Base-by-base conservation (phyloP, 2,329 filamentous ascomycete species). In the Botrytis elliptica region DNA sequence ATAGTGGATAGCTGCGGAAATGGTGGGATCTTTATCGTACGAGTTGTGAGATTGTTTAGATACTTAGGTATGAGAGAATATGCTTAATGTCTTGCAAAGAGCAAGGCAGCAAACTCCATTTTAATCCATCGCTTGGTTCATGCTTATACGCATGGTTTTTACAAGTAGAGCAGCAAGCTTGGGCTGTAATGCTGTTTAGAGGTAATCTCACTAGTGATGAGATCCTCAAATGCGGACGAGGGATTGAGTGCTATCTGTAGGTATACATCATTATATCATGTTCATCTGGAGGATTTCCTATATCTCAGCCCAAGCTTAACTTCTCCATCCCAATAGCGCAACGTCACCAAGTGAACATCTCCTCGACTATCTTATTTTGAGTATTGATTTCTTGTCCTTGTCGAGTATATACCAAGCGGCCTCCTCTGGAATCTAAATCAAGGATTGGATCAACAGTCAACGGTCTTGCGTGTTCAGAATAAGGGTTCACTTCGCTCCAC, bases 401-500 rank as follows among this genome's bases (percentile, higher is more conserved):
- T 70, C 49, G n/a, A 20, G 46, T 66, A 59, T 76, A 76, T 66
- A 46, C 38, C 22, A 76, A 38, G 10, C 74, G 72, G 44, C 72
- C 75, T 36, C 75, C 75, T 33, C 33, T 73, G 18, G 18, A 67
- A 67, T 76, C 75, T 16, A 76, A n/a, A 29, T 76, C 75, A 29
- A 76, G 60, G 18, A 73, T 59, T 20, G 74, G 74, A 40, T 68
- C 49, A 52, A 73, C 55, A 18, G 29, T 75, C 38, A 63, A 33
- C 55, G 29, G 16, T 29, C 57, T 74, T 20, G 22, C 8, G 4
- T 29, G 55, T 22, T 59, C 36, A 40, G 66, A 40, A 4, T 25
- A 59, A 22, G 16, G 16, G 7, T 52, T 10, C 20, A 33, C 12
- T 36, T 38, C 69, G 20, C n/a, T 63, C 52, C 36, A 44, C 8